Conservation (phyloP, 2,329 filamentous ascomycete genomes). For the Tolypocladium guangdongense region DNA sequence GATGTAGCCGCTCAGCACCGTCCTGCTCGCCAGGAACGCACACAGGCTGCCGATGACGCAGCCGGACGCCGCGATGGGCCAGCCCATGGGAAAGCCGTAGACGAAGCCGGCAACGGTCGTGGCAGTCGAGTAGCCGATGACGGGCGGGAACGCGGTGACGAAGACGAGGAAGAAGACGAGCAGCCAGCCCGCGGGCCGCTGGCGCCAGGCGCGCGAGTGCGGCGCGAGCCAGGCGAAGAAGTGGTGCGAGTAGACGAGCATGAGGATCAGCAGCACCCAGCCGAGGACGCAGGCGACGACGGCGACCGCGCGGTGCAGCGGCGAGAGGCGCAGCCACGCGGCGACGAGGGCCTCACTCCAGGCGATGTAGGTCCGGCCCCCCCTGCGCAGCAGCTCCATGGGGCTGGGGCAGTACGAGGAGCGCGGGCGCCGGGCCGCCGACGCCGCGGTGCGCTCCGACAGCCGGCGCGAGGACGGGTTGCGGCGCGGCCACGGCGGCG, state of each 20-base stretch:
- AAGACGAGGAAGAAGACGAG: slow-evolving; percentile 70
- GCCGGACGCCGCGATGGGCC: slow-evolving; percentile 71
- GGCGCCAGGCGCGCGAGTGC: slow-evolving; percentile 65
- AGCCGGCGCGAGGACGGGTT: slow-evolving; percentile 19
- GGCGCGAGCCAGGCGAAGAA: slow-evolving; percentile 71
- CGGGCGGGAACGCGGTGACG: slow-evolving; percentile 69
- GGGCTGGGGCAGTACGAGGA: not conserved
- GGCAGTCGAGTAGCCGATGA: slow-evolving; percentile 78
- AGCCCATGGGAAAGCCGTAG: slow-evolving; percentile 52
- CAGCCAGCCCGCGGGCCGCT: slow-evolving; percentile 58
- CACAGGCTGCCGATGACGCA: slow-evolving; percentile 68
- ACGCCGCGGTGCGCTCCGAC: slow-evolving; percentile 16
- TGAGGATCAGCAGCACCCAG: slow-evolving; percentile 51
- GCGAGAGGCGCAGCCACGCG: slow-evolving; percentile 44
- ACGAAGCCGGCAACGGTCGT: slow-evolving; percentile 43
- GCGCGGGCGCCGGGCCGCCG: slow-evolving; percentile 23
- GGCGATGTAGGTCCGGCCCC: slow-evolving; percentile 21
- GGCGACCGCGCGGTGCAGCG: slow-evolving; percentile 51
- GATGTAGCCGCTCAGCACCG: slow-evolving; percentile 68
- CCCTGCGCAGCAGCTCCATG: slow-evolving; percentile 23
- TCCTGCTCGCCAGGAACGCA: slow-evolving; percentile 72
- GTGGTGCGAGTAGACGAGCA: slow-evolving; percentile 66
- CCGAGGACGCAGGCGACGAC: slow-evolving; percentile 36
- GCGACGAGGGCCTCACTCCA: slow-evolving; percentile 30
- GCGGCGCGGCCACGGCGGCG: not conserved